phyloP scores from a whole-genome alignment of 108 stramenopile species.

The Stephanodiscus triporus region DNA sequence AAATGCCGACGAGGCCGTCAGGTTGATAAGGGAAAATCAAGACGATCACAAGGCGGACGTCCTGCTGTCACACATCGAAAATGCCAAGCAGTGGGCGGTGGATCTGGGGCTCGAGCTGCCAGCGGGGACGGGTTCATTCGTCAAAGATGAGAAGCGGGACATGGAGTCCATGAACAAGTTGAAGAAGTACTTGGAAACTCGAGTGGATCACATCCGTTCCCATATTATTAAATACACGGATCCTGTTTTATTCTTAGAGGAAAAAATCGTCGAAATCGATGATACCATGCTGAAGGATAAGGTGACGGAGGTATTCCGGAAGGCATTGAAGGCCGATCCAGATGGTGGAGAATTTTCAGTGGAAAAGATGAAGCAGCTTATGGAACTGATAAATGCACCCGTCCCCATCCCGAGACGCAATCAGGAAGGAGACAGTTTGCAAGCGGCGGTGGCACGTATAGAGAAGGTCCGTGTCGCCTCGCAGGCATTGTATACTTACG shows the following conservation, averaged over 20 bases:
- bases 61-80: slow-evolving; percentile 61
- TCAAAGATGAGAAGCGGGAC: slow-evolving; percentile 13
- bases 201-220: slow-evolving; percentile 68
- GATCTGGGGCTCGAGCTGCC: slow-evolving; percentile 52
- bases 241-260: slow-evolving; percentile 67
- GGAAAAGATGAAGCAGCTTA: slow-evolving; percentile 40
- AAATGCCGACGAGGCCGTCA: slow-evolving; percentile 58
- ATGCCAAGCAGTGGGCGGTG: slow-evolving; percentile 53
- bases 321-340: slow-evolving; percentile 24
- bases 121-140: not conserved
- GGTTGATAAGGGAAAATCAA: slow-evolving; percentile 43
- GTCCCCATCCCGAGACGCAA: slow-evolving; percentile 38
- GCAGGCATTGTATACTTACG: slow-evolving; percentile 32
- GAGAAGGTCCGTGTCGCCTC: slow-evolving; percentile 35
- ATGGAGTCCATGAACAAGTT: slow-evolving; percentile 53
- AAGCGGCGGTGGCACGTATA: slow-evolving; percentile 31
- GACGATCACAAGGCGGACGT: slow-evolving; percentile 54
- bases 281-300: slow-evolving; percentile 29
- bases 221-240: slow-evolving; percentile 75
- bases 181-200: slow-evolving; percentile 56
- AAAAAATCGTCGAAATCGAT: slow-evolving; percentile 59
- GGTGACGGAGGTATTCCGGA: slow-evolving; percentile 8
- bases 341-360: slow-evolving; percentile 50
- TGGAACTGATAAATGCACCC: slow-evolving; percentile 27
- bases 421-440: slow-evolving; percentile 25